Evolutionary conservation across 305 asterid genomes (phyloP).

Genomic region (Nicotiana rustica): DNA sequence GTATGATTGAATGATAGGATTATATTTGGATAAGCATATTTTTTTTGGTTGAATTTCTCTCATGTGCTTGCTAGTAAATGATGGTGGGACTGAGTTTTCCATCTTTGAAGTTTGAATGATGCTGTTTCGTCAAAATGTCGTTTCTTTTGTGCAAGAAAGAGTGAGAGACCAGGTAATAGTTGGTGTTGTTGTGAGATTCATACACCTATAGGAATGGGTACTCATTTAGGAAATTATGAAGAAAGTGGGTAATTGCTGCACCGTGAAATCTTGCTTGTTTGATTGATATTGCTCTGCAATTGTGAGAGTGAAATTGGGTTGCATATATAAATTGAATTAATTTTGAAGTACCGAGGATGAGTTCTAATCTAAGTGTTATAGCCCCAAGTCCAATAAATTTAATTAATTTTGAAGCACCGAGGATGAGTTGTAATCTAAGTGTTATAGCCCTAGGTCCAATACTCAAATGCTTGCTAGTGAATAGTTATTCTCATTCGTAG

Average conservation of each 20-base stretch:
- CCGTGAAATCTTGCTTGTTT: constrained; percentile 7
- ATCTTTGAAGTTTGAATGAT: constrained; percentile 5
- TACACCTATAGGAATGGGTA: not conserved
- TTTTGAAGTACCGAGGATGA: constrained; percentile 10
- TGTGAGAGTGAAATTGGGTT: constrained; percentile 5
- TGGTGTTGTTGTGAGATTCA: constrained; percentile 19
- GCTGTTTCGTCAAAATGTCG: constrained; percentile 12
- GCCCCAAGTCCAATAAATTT: not conserved
- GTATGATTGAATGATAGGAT: constrained; percentile 59
- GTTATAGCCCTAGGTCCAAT: constrained; percentile 10
- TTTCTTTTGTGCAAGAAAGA: constrained; percentile 29
- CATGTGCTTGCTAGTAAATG: constrained; percentile 15
- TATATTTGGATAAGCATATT: constrained; percentile 37
- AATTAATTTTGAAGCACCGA: constrained; percentile 1
- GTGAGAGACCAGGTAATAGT: not conserved
- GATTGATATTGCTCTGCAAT: not conserved
- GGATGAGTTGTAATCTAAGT: not conserved
- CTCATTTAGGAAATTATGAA: constrained; percentile 20
- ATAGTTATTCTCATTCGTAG: not conserved
- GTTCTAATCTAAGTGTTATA: not conserved
- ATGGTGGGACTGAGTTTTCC: constrained; percentile 9
- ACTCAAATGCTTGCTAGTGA: constrained; percentile 22
- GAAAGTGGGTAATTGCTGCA: not conserved
- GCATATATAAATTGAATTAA: not conserved
- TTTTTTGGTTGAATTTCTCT: constrained; percentile 22